Conservation (phyloP, 495 filamentous ascomycete genomes). For the Penicillium simplicissimum region DNA sequence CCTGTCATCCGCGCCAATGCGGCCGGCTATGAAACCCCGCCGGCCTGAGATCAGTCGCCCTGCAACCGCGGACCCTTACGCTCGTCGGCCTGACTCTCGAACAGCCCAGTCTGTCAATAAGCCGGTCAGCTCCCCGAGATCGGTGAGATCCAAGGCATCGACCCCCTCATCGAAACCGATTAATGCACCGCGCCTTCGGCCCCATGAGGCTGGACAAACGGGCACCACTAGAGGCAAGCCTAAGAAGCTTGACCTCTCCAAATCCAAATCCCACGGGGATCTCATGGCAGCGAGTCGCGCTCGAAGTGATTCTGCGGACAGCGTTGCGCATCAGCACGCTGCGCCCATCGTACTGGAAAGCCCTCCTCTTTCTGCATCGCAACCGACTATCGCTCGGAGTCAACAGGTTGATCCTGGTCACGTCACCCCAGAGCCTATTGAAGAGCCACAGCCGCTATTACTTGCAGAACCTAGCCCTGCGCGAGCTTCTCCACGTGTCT, state of each 20-base stretch:
- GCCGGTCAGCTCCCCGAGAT: slow-evolving; percentile 46
- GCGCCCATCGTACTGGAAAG: slow-evolving; percentile 30
- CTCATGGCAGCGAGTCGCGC: slow-evolving; percentile 22
- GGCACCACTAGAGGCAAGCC: slow-evolving; percentile 38
- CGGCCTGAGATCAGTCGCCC: slow-evolving; percentile 54
- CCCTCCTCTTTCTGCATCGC: slow-evolving; percentile 24
- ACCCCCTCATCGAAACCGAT: slow-evolving; percentile 33
- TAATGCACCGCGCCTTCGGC: slow-evolving; percentile 33
- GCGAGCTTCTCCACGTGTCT: slow-evolving; percentile 9
- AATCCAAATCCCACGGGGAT: slow-evolving; percentile 32
- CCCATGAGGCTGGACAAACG: slow-evolving; percentile 28
- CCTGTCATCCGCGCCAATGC: slow-evolving; percentile 60
- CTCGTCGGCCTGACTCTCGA: slow-evolving; percentile 38
- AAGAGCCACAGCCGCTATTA: slow-evolving; percentile 17
- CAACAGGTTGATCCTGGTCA: slow-evolving; percentile 6
- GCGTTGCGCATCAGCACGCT: slow-evolving; percentile 18
- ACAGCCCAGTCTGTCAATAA: slow-evolving; percentile 35
- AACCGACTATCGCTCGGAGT: slow-evolving; percentile 10
- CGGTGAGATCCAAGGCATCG: slow-evolving; percentile 30
- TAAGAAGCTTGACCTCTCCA: slow-evolving; percentile 43
- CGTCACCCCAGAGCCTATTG: slow-evolving; percentile 11
- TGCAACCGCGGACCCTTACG: slow-evolving; percentile 61
- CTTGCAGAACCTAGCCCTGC: slow-evolving; percentile 14
- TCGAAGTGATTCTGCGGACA: slow-evolving; percentile 34
- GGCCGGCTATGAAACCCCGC: slow-evolving; percentile 49